Conservation (phyloP, 2,329 filamentous ascomycete genomes). For the Coleophoma crateriformis region DNA sequence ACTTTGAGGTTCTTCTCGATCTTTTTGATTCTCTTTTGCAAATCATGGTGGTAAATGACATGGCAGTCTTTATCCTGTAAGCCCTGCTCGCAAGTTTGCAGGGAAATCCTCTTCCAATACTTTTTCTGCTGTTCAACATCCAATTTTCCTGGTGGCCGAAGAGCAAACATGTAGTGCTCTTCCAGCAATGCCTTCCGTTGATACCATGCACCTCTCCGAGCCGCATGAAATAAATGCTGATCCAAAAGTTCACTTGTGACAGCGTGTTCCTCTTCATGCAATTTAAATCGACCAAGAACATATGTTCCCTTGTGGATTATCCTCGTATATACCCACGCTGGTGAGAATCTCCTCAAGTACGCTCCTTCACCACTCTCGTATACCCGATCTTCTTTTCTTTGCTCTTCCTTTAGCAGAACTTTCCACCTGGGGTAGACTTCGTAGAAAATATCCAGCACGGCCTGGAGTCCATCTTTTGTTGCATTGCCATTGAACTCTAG, state of each 20-base stretch:
- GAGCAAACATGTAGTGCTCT: constrained; percentile 83
- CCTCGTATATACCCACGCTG: constrained; percentile 88
- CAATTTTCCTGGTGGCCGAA: constrained; percentile 26
- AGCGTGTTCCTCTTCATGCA: constrained; percentile 70
- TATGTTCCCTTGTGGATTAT: constrained; percentile 84
- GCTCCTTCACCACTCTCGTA: constrained; percentile 82
- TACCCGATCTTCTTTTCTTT: constrained; percentile 67
- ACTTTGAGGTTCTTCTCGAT: constrained; percentile 81
- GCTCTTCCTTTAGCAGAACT: constrained; percentile 64
- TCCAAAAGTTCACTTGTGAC: constrained; percentile 69
- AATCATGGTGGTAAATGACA: constrained; percentile 86
- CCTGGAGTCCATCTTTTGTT: constrained; percentile 57
- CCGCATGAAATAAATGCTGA: constrained; percentile 80
- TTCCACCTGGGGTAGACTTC: constrained; percentile 79
- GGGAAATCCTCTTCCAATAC: constrained; percentile 73
- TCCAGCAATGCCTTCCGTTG: constrained; percentile 91
- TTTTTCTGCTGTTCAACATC: constrained; percentile 63
- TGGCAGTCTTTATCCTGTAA: constrained; percentile 87
- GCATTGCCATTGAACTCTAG: constrained; percentile 74
- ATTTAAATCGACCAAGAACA: constrained; percentile 75
- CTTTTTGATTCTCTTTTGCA: constrained; percentile 91
- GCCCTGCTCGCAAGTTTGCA: constrained; percentile 77
- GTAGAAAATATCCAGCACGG: constrained; percentile 67
- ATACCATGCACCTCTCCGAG: constrained; percentile 87
- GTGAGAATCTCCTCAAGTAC: constrained; percentile 84